Evolutionary conservation across 2,329 filamentous ascomycete genomes (phyloP).

Genomic region (Iodosphaeria phyllophila): DNA sequence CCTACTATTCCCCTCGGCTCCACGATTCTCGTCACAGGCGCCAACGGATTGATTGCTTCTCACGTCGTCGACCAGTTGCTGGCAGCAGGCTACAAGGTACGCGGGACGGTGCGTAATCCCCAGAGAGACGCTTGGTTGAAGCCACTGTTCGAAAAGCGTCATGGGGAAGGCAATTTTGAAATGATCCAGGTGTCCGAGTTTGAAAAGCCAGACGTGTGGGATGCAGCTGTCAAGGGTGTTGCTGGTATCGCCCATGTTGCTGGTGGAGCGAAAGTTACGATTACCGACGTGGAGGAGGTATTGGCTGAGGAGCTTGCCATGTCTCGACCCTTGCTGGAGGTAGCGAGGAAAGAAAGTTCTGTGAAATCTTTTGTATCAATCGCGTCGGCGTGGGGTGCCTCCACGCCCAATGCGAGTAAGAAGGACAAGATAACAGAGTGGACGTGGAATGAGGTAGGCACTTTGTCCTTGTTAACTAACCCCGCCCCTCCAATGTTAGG

Average conservation of each 20-base stretch:
- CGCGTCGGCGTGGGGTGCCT: slow-evolving; percentile 14
- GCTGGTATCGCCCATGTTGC: slow-evolving; percentile 12
- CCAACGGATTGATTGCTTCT: slow-evolving; percentile 1
- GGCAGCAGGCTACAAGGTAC: slow-evolving; percentile 1
- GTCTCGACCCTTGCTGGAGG: slow-evolving; percentile 8
- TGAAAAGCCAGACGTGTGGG: neutral
- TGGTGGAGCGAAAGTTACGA: slow-evolving; percentile 5
- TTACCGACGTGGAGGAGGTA: slow-evolving; percentile 9
- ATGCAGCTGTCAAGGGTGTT: neutral
- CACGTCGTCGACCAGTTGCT: slow-evolving; percentile 1
- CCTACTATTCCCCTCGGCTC: neutral
- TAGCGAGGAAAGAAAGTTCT: slow-evolving; percentile 7
- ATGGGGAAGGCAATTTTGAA: slow-evolving; percentile 1
- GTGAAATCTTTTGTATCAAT: slow-evolving; percentile 14
- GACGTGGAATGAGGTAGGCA: slow-evolving; percentile 15
- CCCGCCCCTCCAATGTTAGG: too few relatives aligned
- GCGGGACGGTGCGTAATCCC: slow-evolving; percentile 1
- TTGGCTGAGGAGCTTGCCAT: slow-evolving; percentile 7
- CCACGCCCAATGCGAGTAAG: slow-evolving; percentile 11
- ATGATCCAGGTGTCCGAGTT: neutral
- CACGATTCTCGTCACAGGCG: slow-evolving; percentile 1
- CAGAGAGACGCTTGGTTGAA: neutral
- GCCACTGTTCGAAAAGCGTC: neutral
- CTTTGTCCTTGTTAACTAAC: too few relatives aligned
- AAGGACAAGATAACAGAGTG: slow-evolving; percentile 8